Evolutionary conservation across 2,329 filamentous ascomycete genomes (phyloP), one percentile per base, ranked within the genome.

Genomic region (Fusarium heterosporum): DNA sequence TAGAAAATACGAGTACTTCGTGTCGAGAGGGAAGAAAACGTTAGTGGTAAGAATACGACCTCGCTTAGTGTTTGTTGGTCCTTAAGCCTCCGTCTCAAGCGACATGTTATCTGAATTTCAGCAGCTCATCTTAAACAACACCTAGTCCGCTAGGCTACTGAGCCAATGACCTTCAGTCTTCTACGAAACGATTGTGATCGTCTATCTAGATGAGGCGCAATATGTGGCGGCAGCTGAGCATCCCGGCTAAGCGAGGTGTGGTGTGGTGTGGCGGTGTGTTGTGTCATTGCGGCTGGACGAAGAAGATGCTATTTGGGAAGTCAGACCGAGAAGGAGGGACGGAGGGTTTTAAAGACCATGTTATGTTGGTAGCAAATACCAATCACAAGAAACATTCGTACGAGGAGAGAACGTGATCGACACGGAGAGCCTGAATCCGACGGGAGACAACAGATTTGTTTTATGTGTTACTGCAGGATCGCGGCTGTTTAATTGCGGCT

Each of bases 221-320:
- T 34, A 14, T 55, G 42, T 55, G 58, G 54, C 53, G 42, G 58
- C 32, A 46, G 36, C 43, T 53, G 40, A 14, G 19, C 6, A 46
- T 45, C 22, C 47, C 22, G 47, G 42, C 14, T 29, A 55, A 63
- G 51, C 51, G 52, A 64, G 12, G 36, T 67, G 68, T 64, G 58
- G n/a, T n/a, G n/a, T n/a, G 65, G 40, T 67, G 68, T 66, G 61
- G 65, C 68, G 32, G 55, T 61, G 59, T 59, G 19, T 43, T 22
- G 25, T 64, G 40, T 49, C 41, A 48, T 42, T 46, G 17, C 22
- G 46, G 19, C 34, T 22, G 32, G 41, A 47, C 26, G 51, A 48
- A 48, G 51, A 57, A 36, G 56, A 57, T 38, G 22, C 56, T 60
- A 26, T 39, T 50, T 56, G 43, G 17, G 42, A 55, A 32, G 17